Conservation (phyloP, 495 filamentous ascomycete species). For the Podospora pseudopauciseta region DNA sequence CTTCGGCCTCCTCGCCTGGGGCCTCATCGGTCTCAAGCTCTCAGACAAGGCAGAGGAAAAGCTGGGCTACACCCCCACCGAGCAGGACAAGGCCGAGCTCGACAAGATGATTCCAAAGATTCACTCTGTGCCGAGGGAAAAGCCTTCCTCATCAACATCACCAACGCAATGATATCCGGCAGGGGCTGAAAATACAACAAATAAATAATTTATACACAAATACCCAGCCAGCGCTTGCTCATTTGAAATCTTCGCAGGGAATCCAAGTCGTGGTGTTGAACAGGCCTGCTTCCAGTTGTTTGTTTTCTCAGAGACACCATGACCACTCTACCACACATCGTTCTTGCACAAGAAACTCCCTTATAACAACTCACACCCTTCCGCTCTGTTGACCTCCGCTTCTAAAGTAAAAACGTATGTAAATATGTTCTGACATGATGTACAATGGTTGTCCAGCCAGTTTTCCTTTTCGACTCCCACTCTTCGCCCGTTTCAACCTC, state of each 20-base stretch:
- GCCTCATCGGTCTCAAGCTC: slow-evolving; percentile 38
- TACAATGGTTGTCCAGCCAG: slow-evolving; percentile 20
- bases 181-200: neutral
- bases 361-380: neutral
- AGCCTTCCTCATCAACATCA: slow-evolving; percentile 1
- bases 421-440: slow-evolving; percentile 29
- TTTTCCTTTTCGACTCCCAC: slow-evolving; percentile 2
- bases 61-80: slow-evolving; percentile 43
- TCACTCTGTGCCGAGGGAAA: slow-evolving; percentile 33
- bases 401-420: slow-evolving; percentile 19
- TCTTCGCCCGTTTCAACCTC: neutral
- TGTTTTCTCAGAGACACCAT: no score
- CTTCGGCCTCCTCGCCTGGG: slow-evolving; percentile 43
- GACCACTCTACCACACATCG: no score
- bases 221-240: no score
- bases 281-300: no score
- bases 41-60: slow-evolving; percentile 41
- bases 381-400: neutral
- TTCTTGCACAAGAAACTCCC: neutral
- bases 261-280: no score
- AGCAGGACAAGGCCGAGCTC: slow-evolving; percentile 41
- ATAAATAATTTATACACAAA: neutral
- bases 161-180: neutral
- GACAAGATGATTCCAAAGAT: slow-evolving; percentile 39
- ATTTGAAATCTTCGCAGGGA: no score